Evolutionary conservation across 106 monocot species (phyloP).

Genomic region (Dactylorhiza incarnata): DNA sequence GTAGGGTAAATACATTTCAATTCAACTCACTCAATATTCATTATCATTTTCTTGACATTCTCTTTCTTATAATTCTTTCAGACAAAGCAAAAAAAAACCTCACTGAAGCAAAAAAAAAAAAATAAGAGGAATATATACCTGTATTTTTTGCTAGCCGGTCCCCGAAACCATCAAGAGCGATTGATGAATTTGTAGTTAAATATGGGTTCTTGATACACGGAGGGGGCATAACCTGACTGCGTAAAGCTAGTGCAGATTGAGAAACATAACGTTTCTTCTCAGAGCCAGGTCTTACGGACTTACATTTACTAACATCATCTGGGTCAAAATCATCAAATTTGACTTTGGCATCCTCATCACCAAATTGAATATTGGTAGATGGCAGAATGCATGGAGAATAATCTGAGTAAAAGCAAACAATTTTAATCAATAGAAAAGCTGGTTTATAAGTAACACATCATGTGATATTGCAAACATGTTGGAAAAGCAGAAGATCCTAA

Average conservation of each 20-base stretch:
- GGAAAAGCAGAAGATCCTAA: background rate
- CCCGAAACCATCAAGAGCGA: constrained; percentile 44
- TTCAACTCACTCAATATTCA: too few relatives aligned
- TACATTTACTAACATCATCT: constrained; percentile 15
- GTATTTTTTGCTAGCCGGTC: constrained; percentile 46
- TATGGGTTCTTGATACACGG: constrained; percentile 96
- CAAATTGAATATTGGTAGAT: constrained; percentile 14
- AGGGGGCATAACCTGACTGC: constrained; percentile 85
- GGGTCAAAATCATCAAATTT: constrained; percentile 18
- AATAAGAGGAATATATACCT: constrained; percentile 30
- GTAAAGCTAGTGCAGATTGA: constrained; percentile 77
- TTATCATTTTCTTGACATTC: too few relatives aligned
- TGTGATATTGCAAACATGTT: background rate
- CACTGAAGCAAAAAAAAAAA: background rate
- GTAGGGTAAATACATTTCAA: too few relatives aligned
- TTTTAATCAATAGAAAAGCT: background rate
- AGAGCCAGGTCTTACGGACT: constrained; percentile 9
- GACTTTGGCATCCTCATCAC: constrained; percentile 22
- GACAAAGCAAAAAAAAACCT: too few relatives aligned
- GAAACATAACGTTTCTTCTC: constrained; percentile 72
- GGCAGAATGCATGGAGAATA: constrained; percentile 19
- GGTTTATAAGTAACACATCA: background rate
- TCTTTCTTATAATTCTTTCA: too few relatives aligned
- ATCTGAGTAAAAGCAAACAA: constrained; percentile 22
- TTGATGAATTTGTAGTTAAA: constrained; percentile 24